Evolutionary conservation across 2,329 filamentous ascomycete genomes (phyloP).

Genomic region (Phaeosphaeria sp.): DNA sequence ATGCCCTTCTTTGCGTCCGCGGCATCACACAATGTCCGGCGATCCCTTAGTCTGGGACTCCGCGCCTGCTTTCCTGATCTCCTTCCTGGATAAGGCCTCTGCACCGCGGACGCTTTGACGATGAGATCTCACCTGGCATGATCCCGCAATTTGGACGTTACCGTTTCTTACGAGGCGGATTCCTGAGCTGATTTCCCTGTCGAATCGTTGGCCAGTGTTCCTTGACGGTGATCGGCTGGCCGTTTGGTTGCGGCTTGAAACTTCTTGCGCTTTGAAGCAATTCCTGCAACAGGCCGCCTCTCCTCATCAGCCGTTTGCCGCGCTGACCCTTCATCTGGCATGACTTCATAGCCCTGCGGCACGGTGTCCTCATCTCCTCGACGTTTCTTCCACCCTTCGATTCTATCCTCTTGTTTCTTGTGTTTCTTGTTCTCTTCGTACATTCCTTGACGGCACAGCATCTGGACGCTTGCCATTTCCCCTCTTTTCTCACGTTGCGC

Average conservation of each 20-base stretch:
- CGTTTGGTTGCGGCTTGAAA: constrained; percentile 36
- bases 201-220: constrained; percentile 12
- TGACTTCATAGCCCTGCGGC: constrained; percentile 21
- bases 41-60: background rate
- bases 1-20: constrained; percentile 8
- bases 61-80: constrained; percentile 1
- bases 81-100: constrained; percentile 6
- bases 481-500: constrained; percentile 20
- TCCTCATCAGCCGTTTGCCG: constrained; percentile 17
- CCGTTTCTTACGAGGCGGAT: constrained; percentile 10
- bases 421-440: constrained; percentile 7
- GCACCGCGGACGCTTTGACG: constrained; percentile 3
- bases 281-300: constrained; percentile 18
- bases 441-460: constrained; percentile 16
- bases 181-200: constrained; percentile 5
- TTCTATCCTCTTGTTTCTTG: constrained; percentile 5
- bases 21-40: constrained; percentile 1
- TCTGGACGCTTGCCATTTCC: constrained; percentile 21
- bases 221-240: constrained; percentile 35
- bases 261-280: constrained; percentile 20
- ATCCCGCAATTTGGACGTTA: constrained; percentile 12
- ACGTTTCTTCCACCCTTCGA: constrained; percentile 7
- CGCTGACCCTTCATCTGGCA: constrained; percentile 17
- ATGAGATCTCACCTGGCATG: constrained; percentile 2
- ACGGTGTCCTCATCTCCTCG: constrained; percentile 9